Base-by-base conservation (phyloP, 306 rosid genomes). In the Inga oerstediana region DNA sequence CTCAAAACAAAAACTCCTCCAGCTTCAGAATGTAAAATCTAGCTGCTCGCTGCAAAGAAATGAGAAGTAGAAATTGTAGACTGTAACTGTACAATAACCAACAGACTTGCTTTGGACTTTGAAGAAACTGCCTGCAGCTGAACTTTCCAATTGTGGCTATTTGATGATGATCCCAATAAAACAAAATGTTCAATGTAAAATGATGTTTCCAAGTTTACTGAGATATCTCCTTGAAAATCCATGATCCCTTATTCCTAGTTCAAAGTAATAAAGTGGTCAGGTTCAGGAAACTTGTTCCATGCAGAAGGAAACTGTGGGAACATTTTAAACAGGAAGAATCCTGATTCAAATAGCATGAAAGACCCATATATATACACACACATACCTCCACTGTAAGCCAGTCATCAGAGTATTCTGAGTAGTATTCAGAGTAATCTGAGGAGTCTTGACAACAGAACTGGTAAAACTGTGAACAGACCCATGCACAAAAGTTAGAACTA, bases 31-130 rank as follows among this genome's bases (percentile, higher is more conserved):
- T 80, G 76, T 48, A 71, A 61, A 61, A 74, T 19, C n/a, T 43
- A 58, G 51, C 68, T 66, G 75, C 45, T 70, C 75, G 2, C 52
- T 54, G 34, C 39, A 34, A 30, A 10, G 65, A 59, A 58, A 15
- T 58, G 10, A 70, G 44, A 51, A 16, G 64, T n/a, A 17, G 22
- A 58, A 73, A 83, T 24, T 70, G 70, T 62, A 74, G 30, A 39
- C 37, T 51, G 30, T 43, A 69, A 82, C 88, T 81, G 73, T 52
- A 70, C 78, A 87, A 87, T 80, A 85, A 80, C 79, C 86, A 85
- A 83, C 83, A 5, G 72, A 87, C 82, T 45, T 83, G 80, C 78
- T 83, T 79, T 78, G 80, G 82, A 87, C 75, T 83, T 76, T 78
- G 80, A 80, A 87, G 84, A 39, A 69, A 59, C 79, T 64, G 34